Conservation (phyloP, 2,329 filamentous ascomycete genomes). For the Reticulascus tulasneorum region DNA sequence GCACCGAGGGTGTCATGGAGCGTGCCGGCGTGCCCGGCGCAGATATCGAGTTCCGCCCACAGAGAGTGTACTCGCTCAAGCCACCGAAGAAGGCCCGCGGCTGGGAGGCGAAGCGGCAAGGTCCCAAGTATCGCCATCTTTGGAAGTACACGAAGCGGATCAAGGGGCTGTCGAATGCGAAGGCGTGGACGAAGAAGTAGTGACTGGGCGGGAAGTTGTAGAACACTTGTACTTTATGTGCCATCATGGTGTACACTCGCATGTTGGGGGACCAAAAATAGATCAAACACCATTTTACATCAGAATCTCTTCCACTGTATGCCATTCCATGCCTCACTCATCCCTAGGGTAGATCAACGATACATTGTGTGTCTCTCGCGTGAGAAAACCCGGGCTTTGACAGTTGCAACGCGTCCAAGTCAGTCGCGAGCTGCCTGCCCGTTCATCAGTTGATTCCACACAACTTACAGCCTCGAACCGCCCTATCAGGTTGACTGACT, state of each 20-base stretch:
- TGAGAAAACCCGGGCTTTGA: no score
- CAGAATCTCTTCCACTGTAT: no score
- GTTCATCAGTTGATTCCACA: no score
- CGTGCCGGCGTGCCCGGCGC: constrained; percentile 69
- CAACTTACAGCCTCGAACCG: neutral
- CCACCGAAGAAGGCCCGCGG: constrained; percentile 56
- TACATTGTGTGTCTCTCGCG: no score
- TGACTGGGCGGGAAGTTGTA: constrained; percentile 9
- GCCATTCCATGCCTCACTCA: no score
- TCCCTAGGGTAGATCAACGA: no score
- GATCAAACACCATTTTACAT: no score
- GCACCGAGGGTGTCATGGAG: constrained; percentile 82
- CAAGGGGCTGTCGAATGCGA: constrained; percentile 37
- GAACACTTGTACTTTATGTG: constrained; percentile 17
- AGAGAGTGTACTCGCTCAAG: constrained; percentile 68
- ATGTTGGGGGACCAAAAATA: no score
- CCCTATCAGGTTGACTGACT: neutral
- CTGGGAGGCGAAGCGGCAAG: constrained; percentile 63
- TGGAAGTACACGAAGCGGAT: constrained; percentile 64
- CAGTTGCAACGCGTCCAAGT: no score
- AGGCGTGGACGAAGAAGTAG: constrained; percentile 35
- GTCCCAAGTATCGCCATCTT: constrained; percentile 60
- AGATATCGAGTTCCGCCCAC: constrained; percentile 80
- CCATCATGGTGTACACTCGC: constrained; percentile 12
- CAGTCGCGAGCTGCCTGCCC: no score